Base-by-base conservation (phyloP, 768 basidiomycete species). In the Podaxis rugospora region DNA sequence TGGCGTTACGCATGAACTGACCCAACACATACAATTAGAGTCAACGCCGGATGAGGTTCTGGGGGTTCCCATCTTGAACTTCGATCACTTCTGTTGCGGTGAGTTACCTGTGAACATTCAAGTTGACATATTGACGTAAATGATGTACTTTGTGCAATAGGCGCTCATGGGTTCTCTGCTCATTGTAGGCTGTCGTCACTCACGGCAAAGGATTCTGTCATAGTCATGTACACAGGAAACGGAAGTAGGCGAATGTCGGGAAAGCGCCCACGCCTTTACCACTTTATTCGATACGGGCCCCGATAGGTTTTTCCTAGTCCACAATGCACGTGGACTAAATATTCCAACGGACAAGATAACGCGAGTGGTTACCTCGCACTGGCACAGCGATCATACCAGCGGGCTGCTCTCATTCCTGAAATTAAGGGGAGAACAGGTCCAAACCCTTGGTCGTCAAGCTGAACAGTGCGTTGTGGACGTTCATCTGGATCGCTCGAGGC, bases 221-320 rank as follows among this genome's bases (percentile, higher is more conserved):
- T 1, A 36, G 18, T 21, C 16, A 54, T 13, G 14, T 18, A 39
- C 25, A 21, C n/a, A 54, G 52, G 63, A 64, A 42, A 64, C 63
- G 18, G 55, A 61, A 40, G 3, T 55, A 18, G 27, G 23, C 21
- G 47, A 36, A 25, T 2, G 32, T 9, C 46, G 42, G 14, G 28
- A 50, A 51, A 39, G 32, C 23, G 37, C 49, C n/a, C 49, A 13
- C 14, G 21, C 54, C 47, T 14, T 28, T 78, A 81, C 61, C n/a
- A 85, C 84, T 14, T 78, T 94, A 37, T 92, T 95, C 68, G 93
- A 95, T 73, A 87, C 90, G 14, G 93, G 93, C 0, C 93, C 92
- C 7, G 92, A 94, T 68, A 83, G 84, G 14, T 77, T 75, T 23
- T 86, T 88, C 27, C 84, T 95, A 63, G 80, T 85, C n/a, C 85